phyloP scores from a whole-genome alignment of 331 rosid genomes.

The Malus hybrid region DNA sequence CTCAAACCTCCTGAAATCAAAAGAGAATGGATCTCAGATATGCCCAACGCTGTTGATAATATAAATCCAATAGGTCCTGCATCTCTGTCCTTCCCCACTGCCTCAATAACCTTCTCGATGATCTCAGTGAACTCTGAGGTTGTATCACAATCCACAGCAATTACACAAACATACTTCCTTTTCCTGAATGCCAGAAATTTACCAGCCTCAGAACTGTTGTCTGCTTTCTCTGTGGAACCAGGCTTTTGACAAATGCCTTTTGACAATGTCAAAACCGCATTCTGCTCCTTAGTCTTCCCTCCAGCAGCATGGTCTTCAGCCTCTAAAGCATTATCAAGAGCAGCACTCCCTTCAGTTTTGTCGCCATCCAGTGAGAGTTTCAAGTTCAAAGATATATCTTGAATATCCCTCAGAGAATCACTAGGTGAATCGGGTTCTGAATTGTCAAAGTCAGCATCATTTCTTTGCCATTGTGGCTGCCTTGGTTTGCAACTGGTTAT shows the following conservation, averaged over 20 bases:
- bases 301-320: slow-evolving; percentile 11
- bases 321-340: slow-evolving; percentile 24
- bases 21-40: slow-evolving; percentile 28
- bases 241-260: slow-evolving; percentile 14
- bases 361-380: slow-evolving; percentile 36
- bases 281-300: slow-evolving; percentile 23
- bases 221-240: slow-evolving; percentile 18
- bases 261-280: slow-evolving; percentile 17
- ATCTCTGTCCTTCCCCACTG: slow-evolving; percentile 21
- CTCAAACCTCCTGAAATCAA: slow-evolving; percentile 26
- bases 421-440: slow-evolving; percentile 26
- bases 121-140: slow-evolving; percentile 16
- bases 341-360: slow-evolving; percentile 15
- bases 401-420: slow-evolving; percentile 42
- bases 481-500: slow-evolving; percentile 33
- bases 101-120: slow-evolving; percentile 18
- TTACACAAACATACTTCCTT: slow-evolving; percentile 28
- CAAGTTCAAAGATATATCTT: slow-evolving; percentile 39
- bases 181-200: slow-evolving; percentile 29
- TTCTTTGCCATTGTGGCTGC: slow-evolving; percentile 42
- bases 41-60: slow-evolving; percentile 25
- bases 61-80: slow-evolving; percentile 28
- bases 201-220: slow-evolving; percentile 1
- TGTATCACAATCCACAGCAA: slow-evolving; percentile 28
- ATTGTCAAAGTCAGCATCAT: slow-evolving; percentile 15